A percentile compares a stretch with the other conserved stretches of the same genome.
These are phyloP conservation scores for Ophiostoma ips DNA, from an alignment of 2,329 filamentous ascomycete species.

Conservation along the genomic window DNA sequence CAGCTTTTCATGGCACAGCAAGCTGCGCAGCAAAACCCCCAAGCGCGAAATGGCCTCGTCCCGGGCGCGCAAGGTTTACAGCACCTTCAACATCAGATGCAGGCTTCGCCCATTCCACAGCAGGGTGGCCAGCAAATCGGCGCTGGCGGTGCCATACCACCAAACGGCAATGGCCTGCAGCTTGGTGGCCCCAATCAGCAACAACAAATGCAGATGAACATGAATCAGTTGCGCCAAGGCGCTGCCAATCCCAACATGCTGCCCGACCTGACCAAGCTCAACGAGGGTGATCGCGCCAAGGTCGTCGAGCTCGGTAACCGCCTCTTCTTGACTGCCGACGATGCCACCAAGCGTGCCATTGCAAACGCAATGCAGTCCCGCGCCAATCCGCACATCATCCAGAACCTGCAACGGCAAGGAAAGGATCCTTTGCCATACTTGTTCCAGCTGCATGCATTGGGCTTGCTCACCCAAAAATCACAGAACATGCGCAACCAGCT, in stretches of 20 bases:
- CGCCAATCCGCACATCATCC: constrained; percentile 26
- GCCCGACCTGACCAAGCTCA: constrained; percentile 25
- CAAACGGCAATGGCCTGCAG: constrained; percentile 19
- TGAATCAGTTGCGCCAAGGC: constrained; percentile 9
- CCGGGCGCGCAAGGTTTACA: constrained; percentile 40
- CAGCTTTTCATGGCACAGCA: constrained; percentile 36
- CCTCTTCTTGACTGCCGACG: constrained; percentile 27
- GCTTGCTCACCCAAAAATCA: constrained; percentile 16
- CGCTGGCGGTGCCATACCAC: constrained; percentile 23
- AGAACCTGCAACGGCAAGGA: constrained; percentile 29
- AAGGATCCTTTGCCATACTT: constrained; percentile 36
- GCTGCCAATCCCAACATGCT: background rate
- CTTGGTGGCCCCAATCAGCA: constrained; percentile 19
- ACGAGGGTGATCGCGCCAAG: constrained; percentile 29
- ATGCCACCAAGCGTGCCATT: constrained; percentile 30
- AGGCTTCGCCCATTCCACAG: constrained; percentile 36
- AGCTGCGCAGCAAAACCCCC: constrained; percentile 24
- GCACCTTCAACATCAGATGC: constrained; percentile 45
- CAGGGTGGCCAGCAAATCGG: constrained; percentile 28
- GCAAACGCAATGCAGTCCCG: constrained; percentile 26
- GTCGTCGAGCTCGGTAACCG: constrained; percentile 31
- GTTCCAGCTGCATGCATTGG: constrained; percentile 30
- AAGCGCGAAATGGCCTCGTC: constrained; percentile 35
- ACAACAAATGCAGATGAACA: constrained; percentile 25
- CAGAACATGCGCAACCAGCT: constrained; percentile 14